Conservation (phyloP, 768 basidiomycete species). For the Agrocybe pediades region DNA sequence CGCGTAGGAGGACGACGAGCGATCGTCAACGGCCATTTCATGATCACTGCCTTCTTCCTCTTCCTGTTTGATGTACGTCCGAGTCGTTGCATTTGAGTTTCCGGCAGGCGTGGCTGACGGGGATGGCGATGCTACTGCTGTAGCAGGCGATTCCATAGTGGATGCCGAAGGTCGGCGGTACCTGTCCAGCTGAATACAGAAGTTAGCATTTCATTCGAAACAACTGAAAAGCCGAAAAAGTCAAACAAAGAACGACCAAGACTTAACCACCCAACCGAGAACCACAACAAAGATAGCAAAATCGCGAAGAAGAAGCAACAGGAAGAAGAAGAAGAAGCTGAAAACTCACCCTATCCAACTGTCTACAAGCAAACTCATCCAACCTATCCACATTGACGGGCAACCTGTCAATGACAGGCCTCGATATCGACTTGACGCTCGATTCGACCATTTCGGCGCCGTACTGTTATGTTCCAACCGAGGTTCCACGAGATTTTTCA, state of each 20-base stretch:
- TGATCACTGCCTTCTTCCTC: conserved; percentile 9
- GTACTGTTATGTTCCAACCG: conserved; percentile 56
- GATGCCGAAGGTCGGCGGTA: conserved; percentile 44
- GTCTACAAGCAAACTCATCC: conserved; percentile 88
- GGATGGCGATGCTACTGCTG: neutral
- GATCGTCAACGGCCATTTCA: neutral
- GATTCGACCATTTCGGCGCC: conserved; percentile 88
- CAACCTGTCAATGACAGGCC: conserved; percentile 78
- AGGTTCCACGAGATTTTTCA: too few relatives aligned
- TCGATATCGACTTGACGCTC: conserved; percentile 76
- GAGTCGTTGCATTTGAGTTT: neutral
- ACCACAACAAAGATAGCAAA: conserved; percentile 5
- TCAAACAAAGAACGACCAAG: conserved; percentile 1
- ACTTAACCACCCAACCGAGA: neutral
- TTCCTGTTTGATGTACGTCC: neutral
- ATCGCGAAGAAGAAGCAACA: conserved; percentile 1
- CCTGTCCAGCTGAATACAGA: conserved; percentile 44
- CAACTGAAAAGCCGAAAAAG: too few relatives aligned
- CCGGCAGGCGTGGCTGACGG: neutral
- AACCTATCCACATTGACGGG: conserved; percentile 74
- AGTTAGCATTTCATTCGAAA: too few relatives aligned
- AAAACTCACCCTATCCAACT: conserved; percentile 73
- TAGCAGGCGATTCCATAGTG: conserved; percentile 11
- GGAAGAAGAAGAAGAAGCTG: neutral
- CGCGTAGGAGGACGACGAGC: neutral